phyloP scores from a whole-genome alignment of 495 filamentous ascomycete genomes.

The Amorphotheca resinae region DNA sequence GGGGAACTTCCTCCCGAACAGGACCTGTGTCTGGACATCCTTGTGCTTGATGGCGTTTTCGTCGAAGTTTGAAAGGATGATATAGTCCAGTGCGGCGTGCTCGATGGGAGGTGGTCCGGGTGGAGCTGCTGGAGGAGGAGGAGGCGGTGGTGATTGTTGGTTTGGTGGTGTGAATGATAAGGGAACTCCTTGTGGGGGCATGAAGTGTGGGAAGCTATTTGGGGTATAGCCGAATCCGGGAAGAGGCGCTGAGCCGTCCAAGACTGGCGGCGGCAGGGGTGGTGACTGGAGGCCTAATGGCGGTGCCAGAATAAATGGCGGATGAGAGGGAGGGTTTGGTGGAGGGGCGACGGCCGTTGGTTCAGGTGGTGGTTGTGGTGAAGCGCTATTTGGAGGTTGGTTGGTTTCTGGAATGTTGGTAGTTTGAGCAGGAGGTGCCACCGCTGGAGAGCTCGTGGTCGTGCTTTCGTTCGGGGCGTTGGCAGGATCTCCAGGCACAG shows the following conservation, averaged over 20 bases:
- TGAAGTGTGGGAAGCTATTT: constrained; percentile 3
- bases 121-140: constrained; percentile 8
- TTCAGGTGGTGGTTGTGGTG: not conserved
- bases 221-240: constrained; percentile 15
- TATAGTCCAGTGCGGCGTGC: constrained; percentile 23
- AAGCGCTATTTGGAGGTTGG: not conserved
- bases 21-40: constrained; percentile 39
- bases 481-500: no score
- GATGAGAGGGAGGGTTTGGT: constrained; percentile 7
- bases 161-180: not conserved
- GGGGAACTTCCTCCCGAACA: constrained; percentile 39
- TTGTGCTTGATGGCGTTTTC: constrained; percentile 40
- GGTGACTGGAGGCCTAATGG: not conserved
- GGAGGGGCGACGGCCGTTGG: constrained; percentile 1
- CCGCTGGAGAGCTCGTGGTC: no score
- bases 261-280: constrained; percentile 9
- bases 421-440: not conserved
- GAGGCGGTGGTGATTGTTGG: constrained; percentile 4
- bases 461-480: no score
- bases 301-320: constrained; percentile 13
- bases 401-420: not conserved
- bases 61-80: constrained; percentile 46
- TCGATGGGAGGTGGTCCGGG: constrained; percentile 17
- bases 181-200: constrained; percentile 6
- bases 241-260: constrained; percentile 19